A percentile compares a stretch with the other conserved stretches of the same genome.
phyloP scores from a whole-genome alignment of 176 grass and related monocot species.

The Zoysia japonica region DNA sequence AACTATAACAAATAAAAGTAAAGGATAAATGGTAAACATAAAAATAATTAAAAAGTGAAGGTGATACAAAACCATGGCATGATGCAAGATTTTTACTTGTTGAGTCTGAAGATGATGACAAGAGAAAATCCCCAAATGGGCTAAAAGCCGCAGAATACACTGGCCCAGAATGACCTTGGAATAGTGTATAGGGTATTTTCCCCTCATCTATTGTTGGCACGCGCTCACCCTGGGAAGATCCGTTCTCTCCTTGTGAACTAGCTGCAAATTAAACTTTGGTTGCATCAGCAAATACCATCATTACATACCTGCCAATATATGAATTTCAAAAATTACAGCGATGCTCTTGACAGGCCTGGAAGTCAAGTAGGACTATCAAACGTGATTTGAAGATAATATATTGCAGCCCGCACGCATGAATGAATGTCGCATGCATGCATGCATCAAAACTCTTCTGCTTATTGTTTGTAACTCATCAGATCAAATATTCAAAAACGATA shows the following conservation, averaged over 20 bases:
- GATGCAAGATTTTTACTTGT: constrained; percentile 61
- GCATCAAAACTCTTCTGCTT: neutral
- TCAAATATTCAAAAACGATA: constrained; percentile 14
- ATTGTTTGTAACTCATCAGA: neutral
- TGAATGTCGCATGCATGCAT: neutral
- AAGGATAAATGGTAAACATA: constrained; percentile 14
- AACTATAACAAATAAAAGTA: constrained; percentile 56
- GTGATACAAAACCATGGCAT: constrained; percentile 30
- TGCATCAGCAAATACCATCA: constrained; percentile 30
- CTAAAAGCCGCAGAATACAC: constrained; percentile 89
- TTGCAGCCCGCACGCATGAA: neutral
- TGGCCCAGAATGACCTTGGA: constrained; percentile 93
- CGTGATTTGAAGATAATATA: constrained; percentile 1
- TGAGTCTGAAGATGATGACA: constrained; percentile 91
- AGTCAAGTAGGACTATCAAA: neutral
- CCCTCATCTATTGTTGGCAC: constrained; percentile 53
- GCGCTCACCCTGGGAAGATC: constrained; percentile 51
- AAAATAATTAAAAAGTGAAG: constrained; percentile 17
- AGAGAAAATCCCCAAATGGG: constrained; percentile 86
- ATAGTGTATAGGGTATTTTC: constrained; percentile 70
- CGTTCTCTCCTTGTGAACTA: constrained; percentile 65
- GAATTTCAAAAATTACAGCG: constrained; percentile 1
- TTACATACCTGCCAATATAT: constrained; percentile 22
- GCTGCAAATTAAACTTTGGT: constrained; percentile 48
- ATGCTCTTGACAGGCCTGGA: too few species aligned